Evolutionary conservation across 768 basidiomycete species (phyloP).

Genomic region (Thelephora aurantiotincta): DNA sequence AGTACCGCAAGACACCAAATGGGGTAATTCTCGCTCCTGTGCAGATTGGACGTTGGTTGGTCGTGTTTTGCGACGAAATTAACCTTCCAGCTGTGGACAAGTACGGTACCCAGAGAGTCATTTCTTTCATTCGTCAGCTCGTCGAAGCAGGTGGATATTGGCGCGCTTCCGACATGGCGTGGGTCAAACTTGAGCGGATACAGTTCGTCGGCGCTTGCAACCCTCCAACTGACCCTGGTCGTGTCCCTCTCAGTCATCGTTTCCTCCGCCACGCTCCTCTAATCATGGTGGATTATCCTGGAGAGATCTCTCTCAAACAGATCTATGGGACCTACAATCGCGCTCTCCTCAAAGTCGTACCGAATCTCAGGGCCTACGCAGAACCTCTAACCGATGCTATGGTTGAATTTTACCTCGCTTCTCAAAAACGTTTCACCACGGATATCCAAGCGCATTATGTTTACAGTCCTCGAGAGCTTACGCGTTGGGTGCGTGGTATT

Average conservation of each 20-base stretch:
- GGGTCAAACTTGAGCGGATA: conserved; percentile 97
- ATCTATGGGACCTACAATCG: conserved; percentile 98
- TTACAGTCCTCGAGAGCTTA: conserved; percentile 97
- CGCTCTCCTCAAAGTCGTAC: conserved; percentile 89
- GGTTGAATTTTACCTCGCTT: conserved; percentile 91
- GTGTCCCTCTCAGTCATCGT: conserved; percentile 93
- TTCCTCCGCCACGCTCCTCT: conserved; percentile 96
- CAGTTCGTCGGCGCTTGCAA: conserved; percentile 99
- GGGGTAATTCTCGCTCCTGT: conserved; percentile 91
- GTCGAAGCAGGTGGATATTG: conserved; percentile 94
- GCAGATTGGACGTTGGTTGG: conserved; percentile 95
- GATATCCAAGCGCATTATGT: conserved; percentile 98
- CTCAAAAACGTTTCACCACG: conserved; percentile 88
- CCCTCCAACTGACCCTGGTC: conserved; percentile 96
- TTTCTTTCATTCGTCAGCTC: conserved; percentile 94
- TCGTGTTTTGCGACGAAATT: conserved; percentile 99
- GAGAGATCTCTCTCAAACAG: conserved; percentile 90
- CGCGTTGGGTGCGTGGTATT: conserved; percentile 93
- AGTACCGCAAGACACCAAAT: conserved; percentile 96
- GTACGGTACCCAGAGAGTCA: conserved; percentile 96
- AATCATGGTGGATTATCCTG: conserved; percentile 99
- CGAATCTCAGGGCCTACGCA: conserved; percentile 82
- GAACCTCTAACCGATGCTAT: conserved; percentile 95
- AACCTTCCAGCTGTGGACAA: conserved; percentile 94
- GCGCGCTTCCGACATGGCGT: conserved; percentile 87